Conservation (phyloP, 805 yeast species). For the Pichia occidentalis region DNA sequence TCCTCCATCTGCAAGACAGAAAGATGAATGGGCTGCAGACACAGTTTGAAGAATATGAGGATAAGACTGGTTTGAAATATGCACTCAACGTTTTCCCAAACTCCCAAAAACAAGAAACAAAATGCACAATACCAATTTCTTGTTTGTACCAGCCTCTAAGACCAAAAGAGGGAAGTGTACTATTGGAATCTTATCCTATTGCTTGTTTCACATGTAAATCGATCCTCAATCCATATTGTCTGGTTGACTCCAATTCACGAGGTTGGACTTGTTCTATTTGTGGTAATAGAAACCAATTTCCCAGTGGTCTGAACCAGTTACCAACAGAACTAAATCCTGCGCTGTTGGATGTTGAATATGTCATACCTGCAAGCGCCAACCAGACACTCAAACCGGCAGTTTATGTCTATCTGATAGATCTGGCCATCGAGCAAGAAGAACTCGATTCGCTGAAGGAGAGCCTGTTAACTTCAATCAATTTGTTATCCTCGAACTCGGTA, state of each 20-base stretch:
- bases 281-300: constrained; percentile 38
- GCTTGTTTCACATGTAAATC: constrained; percentile 51
- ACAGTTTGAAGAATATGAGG: constrained; percentile 52
- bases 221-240: constrained; percentile 47
- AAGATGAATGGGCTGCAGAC: constrained; percentile 14
- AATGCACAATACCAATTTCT: constrained; percentile 50
- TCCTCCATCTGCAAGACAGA: too few relatives aligned
- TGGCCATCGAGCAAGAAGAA: constrained; percentile 43
- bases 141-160: constrained; percentile 55
- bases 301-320: constrained; percentile 19
- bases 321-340: constrained; percentile 36
- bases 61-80: constrained; percentile 64
- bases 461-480: constrained; percentile 35
- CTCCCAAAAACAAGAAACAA: constrained; percentile 44
- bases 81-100: constrained; percentile 65
- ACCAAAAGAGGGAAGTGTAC: constrained; percentile 34
- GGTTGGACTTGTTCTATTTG: constrained; percentile 57
- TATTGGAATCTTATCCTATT: constrained; percentile 36
- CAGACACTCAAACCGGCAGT: constrained; percentile 34
- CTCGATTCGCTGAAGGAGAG: constrained; percentile 46
- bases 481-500: constrained; percentile 46
- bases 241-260: constrained; percentile 27
- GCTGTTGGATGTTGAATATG: constrained; percentile 47
- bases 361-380: constrained; percentile 19
- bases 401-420: constrained; percentile 51